A percentile compares a stretch with the other conserved stretches of the same genome.
Evolutionary conservation across 2,329 filamentous ascomycete genomes (phyloP).

Genomic region (Sarocladium brachiariae): DNA sequence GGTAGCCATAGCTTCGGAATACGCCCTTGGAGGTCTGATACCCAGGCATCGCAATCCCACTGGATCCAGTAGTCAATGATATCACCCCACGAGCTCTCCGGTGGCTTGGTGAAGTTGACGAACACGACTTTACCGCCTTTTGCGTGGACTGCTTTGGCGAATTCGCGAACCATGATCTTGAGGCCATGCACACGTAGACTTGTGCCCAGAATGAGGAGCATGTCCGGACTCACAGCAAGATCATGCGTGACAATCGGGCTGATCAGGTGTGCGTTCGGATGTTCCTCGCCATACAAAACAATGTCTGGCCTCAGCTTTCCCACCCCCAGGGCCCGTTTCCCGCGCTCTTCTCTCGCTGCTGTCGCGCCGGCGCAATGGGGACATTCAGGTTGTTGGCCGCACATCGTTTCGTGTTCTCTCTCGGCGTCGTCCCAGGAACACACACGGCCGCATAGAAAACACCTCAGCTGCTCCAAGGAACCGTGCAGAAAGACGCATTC

Average conservation of each 20-base stretch:
- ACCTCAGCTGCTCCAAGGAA: conserved; percentile 58
- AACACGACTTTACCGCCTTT: conserved; percentile 64
- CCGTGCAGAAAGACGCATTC: conserved; percentile 67
- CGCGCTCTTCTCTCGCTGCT: conserved; percentile 54
- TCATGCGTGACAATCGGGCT: conserved; percentile 64
- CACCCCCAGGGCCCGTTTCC: conserved; percentile 60
- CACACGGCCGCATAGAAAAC: conserved; percentile 52
- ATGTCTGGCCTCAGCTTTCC: conserved; percentile 66
- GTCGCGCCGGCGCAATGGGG: conserved; percentile 58
- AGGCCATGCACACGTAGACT: conserved; percentile 65
- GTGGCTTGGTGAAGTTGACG: conserved; percentile 65
- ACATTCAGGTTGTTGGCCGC: conserved; percentile 60
- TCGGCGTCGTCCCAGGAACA: conserved; percentile 53
- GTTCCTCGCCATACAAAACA: conserved; percentile 67
- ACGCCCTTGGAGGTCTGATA: conserved; percentile 52
- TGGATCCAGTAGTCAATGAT: conserved; percentile 68
- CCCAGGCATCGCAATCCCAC: conserved; percentile 71
- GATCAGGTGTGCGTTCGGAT: conserved; percentile 61
- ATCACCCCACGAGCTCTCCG: conserved; percentile 66
- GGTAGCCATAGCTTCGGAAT: conserved; percentile 50
- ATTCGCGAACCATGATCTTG: conserved; percentile 64
- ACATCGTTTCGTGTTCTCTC: conserved; percentile 49
- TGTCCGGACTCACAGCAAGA: conserved; percentile 55
- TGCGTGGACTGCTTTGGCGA: conserved; percentile 63
- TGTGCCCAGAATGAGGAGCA: conserved; percentile 64